Conservation (phyloP, 2,329 filamentous ascomycete species). For the Diaporthe velutina region DNA sequence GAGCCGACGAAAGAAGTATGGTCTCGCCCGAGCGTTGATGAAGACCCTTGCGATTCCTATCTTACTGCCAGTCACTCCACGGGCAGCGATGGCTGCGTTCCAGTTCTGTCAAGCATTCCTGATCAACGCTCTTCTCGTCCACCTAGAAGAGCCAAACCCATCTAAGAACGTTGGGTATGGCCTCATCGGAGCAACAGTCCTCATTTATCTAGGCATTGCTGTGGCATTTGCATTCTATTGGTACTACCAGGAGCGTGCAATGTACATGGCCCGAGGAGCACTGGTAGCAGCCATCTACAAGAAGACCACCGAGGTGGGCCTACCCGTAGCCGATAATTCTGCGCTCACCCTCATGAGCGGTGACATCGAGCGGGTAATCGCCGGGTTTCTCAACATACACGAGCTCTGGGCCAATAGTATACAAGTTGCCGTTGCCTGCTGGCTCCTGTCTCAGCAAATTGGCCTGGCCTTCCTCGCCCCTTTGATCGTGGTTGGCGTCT, state of each 20-base stretch:
- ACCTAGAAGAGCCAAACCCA: conserved; percentile 45
- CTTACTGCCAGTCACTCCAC: conserved; percentile 51
- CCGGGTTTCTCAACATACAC: conserved; percentile 48
- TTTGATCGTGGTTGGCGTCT: conserved; percentile 47
- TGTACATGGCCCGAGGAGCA: conserved; percentile 43
- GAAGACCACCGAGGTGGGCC: conserved; percentile 47
- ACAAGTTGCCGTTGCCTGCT: conserved; percentile 50
- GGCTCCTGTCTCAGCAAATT: conserved; percentile 49
- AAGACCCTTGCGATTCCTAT: conserved; percentile 50
- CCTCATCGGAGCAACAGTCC: conserved; percentile 49
- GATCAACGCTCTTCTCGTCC: conserved; percentile 53
- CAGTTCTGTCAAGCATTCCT: conserved; percentile 59
- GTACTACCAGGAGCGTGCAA: conserved; percentile 47
- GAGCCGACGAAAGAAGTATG: conserved; percentile 41
- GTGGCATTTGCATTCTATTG: conserved; percentile 49
- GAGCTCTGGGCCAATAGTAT: conserved; percentile 52
- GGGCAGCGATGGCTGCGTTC: conserved; percentile 54
- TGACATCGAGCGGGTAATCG: conserved; percentile 51
- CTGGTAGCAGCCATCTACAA: conserved; percentile 50
- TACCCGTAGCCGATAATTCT: conserved; percentile 44
- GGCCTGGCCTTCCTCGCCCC: conserved; percentile 50
- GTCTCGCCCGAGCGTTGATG: conserved; percentile 46
- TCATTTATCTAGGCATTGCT: conserved; percentile 51
- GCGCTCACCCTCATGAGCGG: conserved; percentile 55
- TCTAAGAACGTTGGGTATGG: conserved; percentile 48